A percentile compares a stretch with the other conserved stretches of the same genome.
These are phyloP conservation scores for Salix arbutifolia DNA, from an alignment of 345 rosid genomes.

Conservation along the genomic window DNA sequence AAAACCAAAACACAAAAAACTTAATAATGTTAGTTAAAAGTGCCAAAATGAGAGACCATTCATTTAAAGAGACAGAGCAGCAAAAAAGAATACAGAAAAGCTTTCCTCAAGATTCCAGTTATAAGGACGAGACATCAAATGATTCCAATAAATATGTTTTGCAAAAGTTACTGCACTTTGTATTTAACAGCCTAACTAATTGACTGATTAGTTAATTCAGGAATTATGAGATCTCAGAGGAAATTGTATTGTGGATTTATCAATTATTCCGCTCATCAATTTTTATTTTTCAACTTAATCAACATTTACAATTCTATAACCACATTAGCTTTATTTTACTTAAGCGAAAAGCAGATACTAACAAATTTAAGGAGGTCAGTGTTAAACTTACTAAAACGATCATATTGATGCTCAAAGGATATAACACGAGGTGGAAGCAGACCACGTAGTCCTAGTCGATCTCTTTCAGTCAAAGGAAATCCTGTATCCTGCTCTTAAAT, in stretches of 20 bases:
- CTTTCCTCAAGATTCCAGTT: not conserved
- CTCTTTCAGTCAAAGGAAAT: conserved; percentile 91
- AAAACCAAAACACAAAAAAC: conserved; percentile 17
- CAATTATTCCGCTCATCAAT: not conserved
- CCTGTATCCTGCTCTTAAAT: conserved; percentile 70
- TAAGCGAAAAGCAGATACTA: not conserved
- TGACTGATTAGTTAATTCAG: not conserved
- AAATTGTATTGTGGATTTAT: not conserved
- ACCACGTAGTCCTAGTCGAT: conserved; percentile 88
- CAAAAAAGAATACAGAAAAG: not conserved
- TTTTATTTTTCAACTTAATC: not conserved
- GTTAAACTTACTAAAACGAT: conserved; percentile 78
- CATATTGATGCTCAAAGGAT: conserved; percentile 85
- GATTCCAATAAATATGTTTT: not conserved
- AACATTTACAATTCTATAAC: not conserved
- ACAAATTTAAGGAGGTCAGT: not conserved
- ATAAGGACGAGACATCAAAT: not conserved
- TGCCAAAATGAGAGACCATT: not conserved
- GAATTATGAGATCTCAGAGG: not conserved
- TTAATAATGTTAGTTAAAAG: not conserved
- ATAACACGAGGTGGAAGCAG: conserved; percentile 96
- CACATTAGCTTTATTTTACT: not conserved
- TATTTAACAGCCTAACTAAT: not conserved
- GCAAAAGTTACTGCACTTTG: not conserved
- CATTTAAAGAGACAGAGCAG: not conserved